These are phyloP conservation scores for Entoloma clypeatum DNA, from an alignment of 1,284 basidiomycete genomes.

Conservation along the genomic window DNA sequence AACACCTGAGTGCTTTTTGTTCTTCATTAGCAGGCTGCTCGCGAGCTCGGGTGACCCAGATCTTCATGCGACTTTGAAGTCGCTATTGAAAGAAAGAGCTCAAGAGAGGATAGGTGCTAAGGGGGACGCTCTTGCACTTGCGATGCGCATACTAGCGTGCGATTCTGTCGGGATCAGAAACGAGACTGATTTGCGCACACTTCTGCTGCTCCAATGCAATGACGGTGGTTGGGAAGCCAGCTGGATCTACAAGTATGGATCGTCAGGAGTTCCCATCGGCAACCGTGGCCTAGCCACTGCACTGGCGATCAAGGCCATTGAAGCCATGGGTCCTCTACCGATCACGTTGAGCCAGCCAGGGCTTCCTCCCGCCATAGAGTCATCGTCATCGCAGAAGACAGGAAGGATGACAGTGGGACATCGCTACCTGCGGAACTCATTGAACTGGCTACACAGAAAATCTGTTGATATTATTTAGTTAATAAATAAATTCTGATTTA, in stretches of 20 bases:
- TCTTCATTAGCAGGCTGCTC: conserved; percentile 49
- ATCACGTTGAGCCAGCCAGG: conserved; percentile 6
- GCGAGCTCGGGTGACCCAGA: conserved; percentile 29
- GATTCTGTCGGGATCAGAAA: conserved; percentile 38
- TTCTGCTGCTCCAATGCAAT: conserved; percentile 42
- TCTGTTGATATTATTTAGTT: too few relatives aligned
- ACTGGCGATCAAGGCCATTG: conserved; percentile 28
- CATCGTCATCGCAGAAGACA: too few relatives aligned
- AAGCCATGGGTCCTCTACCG: conserved; percentile 16
- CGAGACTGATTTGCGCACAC: conserved; percentile 38
- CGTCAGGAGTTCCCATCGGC: conserved; percentile 41
- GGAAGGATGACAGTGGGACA: too few relatives aligned
- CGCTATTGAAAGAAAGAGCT: conserved; percentile 41
- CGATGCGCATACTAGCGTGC: conserved; percentile 47
- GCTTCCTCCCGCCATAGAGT: too few relatives aligned
- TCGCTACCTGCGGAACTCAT: too few relatives aligned
- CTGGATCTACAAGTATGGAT: conserved; percentile 48
- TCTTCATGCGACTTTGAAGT: conserved; percentile 33
- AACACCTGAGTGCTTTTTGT: conserved; percentile 51
- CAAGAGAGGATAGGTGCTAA: conserved; percentile 46
- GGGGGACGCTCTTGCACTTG: conserved; percentile 44
- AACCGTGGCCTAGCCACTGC: conserved; percentile 44
- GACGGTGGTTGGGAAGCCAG: conserved; percentile 50
- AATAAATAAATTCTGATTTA: too few relatives aligned
- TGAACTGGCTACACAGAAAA: not conserved